Conservation (phyloP, 2,329 filamentous ascomycete species). For the Scedosporium aurantiacum region DNA sequence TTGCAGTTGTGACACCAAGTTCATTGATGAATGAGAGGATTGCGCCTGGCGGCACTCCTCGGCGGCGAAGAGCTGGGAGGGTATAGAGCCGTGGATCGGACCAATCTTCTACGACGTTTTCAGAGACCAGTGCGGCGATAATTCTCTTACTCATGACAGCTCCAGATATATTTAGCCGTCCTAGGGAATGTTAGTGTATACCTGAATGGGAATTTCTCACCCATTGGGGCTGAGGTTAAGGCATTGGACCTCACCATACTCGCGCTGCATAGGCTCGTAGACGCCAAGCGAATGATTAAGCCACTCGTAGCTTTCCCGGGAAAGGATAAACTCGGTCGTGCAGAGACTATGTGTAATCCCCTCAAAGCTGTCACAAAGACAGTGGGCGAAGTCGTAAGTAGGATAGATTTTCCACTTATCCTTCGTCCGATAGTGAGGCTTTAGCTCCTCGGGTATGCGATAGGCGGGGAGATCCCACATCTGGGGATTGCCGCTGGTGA, state of each 20-base stretch:
- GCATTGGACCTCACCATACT: conserved; percentile 40
- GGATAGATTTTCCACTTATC: conserved; percentile 80
- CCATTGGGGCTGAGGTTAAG: too few species aligned
- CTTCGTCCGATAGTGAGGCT: conserved; percentile 68
- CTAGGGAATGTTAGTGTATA: conserved; percentile 8
- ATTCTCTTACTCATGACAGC: conserved; percentile 82
- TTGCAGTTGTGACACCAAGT: conserved; percentile 76
- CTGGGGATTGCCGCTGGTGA: conserved; percentile 74
- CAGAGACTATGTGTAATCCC: conserved; percentile 85
- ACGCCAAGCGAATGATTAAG: conserved; percentile 71
- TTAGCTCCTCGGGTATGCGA: conserved; percentile 61
- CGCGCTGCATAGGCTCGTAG: conserved; percentile 89
- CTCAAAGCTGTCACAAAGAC: conserved; percentile 85
- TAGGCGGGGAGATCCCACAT: conserved; percentile 97
- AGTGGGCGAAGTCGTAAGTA: conserved; percentile 88
- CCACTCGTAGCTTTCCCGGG: conserved; percentile 82
- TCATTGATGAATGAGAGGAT: conserved; percentile 86
- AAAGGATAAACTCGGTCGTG: conserved; percentile 83
- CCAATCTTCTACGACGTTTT: conserved; percentile 74
- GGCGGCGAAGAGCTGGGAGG: conserved; percentile 70
- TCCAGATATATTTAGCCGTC: conserved; percentile 56
- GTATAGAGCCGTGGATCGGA: conserved; percentile 88
- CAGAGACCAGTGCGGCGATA: conserved; percentile 67
- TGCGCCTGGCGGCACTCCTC: conserved; percentile 78
- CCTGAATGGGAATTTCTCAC: too few species aligned